Evolutionary conservation across 139 green algal species (phyloP).

Genomic region (Tetraselmis chui): DNA sequence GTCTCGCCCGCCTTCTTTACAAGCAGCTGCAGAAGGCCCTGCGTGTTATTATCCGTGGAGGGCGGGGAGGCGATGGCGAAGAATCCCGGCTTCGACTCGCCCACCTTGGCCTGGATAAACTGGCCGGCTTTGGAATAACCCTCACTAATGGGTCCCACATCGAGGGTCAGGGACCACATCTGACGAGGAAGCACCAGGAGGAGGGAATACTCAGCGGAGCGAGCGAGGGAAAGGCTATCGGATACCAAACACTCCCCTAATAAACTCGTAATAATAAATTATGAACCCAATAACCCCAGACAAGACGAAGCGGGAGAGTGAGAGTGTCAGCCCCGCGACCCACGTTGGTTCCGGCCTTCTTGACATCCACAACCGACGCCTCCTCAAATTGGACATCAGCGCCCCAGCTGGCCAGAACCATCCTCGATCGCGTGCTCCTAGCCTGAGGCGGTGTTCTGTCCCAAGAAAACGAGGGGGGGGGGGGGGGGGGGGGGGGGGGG

Average conservation of each 20-base stretch:
- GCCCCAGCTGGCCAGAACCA: neutral
- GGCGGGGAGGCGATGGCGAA: conserved; percentile 84
- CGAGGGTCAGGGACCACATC: conserved; percentile 22
- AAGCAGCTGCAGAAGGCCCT: neutral
- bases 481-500: too few species aligned
- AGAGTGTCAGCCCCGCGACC: too few species aligned
- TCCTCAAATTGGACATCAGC: neutral
- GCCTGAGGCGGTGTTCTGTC: neutral
- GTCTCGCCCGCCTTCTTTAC: neutral
- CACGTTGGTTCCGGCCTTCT: neutral
- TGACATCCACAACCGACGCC: neutral
- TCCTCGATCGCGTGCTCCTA: neutral
- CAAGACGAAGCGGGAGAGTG: too few species aligned
- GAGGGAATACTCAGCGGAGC: too few species aligned
- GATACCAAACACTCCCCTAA: too few species aligned
- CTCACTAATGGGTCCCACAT: neutral
- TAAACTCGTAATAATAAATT: too few species aligned
- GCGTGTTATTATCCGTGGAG: conserved; percentile 5
- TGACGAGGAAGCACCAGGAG: too few species aligned
- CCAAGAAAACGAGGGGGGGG: neutral
- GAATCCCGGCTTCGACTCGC: conserved; percentile 76
- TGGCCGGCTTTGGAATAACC: conserved; percentile 78
- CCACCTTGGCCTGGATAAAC: conserved; percentile 70
- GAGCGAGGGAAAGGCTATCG: neutral
- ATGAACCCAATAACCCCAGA: too few species aligned